A percentile compares a stretch with the other conserved stretches of the same genome.
These are phyloP conservation scores for Silene coronaria DNA, from an alignment of 179 eudicot species.

Conservation along the genomic window DNA sequence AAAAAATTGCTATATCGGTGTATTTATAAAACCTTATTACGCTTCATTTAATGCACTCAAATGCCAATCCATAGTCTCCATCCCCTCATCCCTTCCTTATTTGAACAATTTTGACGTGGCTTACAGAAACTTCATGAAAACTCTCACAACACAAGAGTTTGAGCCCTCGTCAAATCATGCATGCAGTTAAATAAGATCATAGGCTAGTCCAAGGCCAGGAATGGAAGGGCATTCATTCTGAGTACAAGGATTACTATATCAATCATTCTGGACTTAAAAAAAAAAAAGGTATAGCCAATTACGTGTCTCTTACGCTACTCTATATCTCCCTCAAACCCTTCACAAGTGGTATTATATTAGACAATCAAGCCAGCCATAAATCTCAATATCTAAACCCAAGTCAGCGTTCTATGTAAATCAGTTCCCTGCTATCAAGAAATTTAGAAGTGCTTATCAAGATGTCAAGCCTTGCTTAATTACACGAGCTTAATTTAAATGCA, in stretches of 20 bases:
- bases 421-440: not conserved
- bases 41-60: constrained; percentile 10
- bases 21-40: not conserved
- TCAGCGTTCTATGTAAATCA: not conserved
- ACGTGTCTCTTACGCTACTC: not conserved
- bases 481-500: not conserved
- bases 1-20: not conserved
- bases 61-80: not conserved
- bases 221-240: not conserved
- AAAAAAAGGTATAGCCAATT: not conserved
- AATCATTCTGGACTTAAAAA: not conserved
- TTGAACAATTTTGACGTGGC: not conserved
- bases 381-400: not conserved
- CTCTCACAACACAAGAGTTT: too few species aligned
- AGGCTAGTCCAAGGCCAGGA: not conserved
- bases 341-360: not conserved
- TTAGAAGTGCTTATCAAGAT: not conserved
- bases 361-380: not conserved
- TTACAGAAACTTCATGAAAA: not conserved
- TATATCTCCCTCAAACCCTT: not conserved
- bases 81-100: constrained; percentile 1
- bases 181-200: not conserved
- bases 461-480: not conserved
- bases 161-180: not conserved
- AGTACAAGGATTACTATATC: not conserved